Conservation (phyloP, 257 asterid genomes). For the Buddleja alternifolia region DNA sequence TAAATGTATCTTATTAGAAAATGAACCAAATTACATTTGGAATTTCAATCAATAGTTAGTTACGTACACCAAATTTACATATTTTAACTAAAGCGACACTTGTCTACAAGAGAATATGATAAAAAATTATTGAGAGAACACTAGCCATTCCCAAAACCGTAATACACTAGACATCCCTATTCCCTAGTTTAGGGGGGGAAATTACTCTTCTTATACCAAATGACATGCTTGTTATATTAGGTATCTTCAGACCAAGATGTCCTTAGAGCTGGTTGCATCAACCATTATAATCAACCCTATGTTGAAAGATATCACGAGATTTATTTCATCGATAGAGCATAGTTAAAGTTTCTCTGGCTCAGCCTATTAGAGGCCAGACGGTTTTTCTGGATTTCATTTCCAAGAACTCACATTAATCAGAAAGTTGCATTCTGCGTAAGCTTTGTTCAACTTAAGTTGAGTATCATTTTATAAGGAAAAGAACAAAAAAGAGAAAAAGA, state of each 20-base stretch:
- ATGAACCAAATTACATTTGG: constrained; percentile 6
- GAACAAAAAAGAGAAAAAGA: constrained; percentile 6
- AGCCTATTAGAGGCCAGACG: not conserved
- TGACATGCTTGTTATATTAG: not conserved
- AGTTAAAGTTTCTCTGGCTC: not conserved
- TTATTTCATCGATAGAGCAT: not conserved
- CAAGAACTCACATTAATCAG: not conserved
- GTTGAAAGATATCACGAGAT: not conserved
- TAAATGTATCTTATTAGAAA: not conserved
- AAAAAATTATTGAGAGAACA: not conserved
- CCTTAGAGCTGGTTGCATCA: not conserved
- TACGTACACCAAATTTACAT: not conserved
- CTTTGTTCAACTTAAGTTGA: constrained; percentile 3
- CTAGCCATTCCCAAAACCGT: not conserved
- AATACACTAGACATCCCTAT: not conserved
- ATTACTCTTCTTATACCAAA: not conserved
- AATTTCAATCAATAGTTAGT: not conserved
- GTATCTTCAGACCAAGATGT: not conserved
- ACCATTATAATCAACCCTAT: not conserved
- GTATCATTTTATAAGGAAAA: not conserved
- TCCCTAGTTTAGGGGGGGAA: not conserved
- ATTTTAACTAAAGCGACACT: not conserved
- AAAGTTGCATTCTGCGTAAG: not conserved
- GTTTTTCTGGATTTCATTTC: not conserved
- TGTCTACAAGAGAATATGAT: constrained; percentile 1